A percentile compares a stretch with the other conserved stretches of the same genome.
Conservation (phyloP, 441 rosid species). For the Adansonia rubrostipa region DNA sequence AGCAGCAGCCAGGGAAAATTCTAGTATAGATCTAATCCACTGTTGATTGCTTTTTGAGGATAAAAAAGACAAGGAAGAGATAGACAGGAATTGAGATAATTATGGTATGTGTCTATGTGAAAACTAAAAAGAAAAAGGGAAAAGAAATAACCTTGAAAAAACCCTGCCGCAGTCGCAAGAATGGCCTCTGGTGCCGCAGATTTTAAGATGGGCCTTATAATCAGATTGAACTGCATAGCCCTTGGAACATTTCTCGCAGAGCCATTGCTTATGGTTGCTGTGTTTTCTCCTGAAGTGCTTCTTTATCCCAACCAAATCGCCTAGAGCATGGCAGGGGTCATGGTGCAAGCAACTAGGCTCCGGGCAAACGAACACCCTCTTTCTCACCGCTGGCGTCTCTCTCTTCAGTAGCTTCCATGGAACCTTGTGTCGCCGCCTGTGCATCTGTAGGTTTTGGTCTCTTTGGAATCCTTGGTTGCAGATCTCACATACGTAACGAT, state of each 20-base stretch:
- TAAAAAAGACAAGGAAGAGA: not conserved
- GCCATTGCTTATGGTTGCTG: slow-evolving; percentile 79
- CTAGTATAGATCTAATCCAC: not conserved
- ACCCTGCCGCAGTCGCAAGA: slow-evolving; percentile 91
- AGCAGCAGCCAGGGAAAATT: not conserved
- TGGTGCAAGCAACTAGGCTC: slow-evolving; percentile 84
- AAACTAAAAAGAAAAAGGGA: not conserved
- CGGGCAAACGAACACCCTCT: slow-evolving; percentile 78
- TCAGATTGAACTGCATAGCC: slow-evolving; percentile 90
- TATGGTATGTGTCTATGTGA: not conserved
- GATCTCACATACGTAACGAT: slow-evolving; percentile 97
- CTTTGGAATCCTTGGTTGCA: slow-evolving; percentile 97
- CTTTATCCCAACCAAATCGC: slow-evolving; percentile 87
- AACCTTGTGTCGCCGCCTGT: slow-evolving; percentile 88
- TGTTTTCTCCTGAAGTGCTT: slow-evolving; percentile 81
- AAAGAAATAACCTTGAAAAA: slow-evolving; percentile 65
- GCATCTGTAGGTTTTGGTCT: slow-evolving; percentile 98
- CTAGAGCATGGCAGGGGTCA: slow-evolving; percentile 79
- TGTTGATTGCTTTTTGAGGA: not conserved
- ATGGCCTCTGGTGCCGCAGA: slow-evolving; percentile 86
- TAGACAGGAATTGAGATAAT: not conserved
- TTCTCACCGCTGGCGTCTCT: slow-evolving; percentile 66
- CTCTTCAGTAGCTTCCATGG: slow-evolving; percentile 89
- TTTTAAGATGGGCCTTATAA: slow-evolving; percentile 85
- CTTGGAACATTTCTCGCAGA: slow-evolving; percentile 77